phyloP scores from a whole-genome alignment of 306 rosid species.

The Malus sieversii region DNA sequence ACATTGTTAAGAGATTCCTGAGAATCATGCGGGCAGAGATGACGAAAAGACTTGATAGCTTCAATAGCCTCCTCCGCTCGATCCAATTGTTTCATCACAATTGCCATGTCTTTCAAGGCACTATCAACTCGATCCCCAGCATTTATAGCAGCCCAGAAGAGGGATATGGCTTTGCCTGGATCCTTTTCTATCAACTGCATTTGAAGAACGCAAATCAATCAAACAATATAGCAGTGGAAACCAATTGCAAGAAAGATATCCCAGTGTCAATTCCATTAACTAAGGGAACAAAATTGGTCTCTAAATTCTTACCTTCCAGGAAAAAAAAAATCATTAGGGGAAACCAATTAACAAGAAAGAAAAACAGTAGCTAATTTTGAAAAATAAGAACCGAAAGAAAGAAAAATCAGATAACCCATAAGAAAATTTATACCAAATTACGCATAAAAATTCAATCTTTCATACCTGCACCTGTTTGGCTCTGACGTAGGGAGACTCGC shows the following conservation, averaged over 20 bases:
- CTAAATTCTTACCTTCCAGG: background rate
- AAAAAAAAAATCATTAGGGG: background rate
- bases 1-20: constrained; percentile 92
- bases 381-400: background rate
- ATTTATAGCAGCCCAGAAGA: constrained; percentile 91
- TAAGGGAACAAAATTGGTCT: background rate
- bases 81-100: constrained; percentile 82
- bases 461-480: constrained; percentile 95
- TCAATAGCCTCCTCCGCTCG: constrained; percentile 88
- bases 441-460: background rate
- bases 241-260: background rate
- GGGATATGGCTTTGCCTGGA: constrained; percentile 65
- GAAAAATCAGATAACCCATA: background rate
- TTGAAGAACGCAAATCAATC: background rate
- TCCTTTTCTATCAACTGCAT: constrained; percentile 79
- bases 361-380: background rate
- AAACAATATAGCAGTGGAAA: constrained; percentile 2
- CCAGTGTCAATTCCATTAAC: background rate
- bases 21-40: constrained; percentile 68
- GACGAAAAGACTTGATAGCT: constrained; percentile 87
- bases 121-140: constrained; percentile 90
- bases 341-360: background rate
- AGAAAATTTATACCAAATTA: background rate
- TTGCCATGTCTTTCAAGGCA: constrained; percentile 93
- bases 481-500: constrained; percentile 87